Evolutionary conservation across 2,329 filamentous ascomycete genomes (phyloP).

Genomic region (Drechslerella coelobrocha): DNA sequence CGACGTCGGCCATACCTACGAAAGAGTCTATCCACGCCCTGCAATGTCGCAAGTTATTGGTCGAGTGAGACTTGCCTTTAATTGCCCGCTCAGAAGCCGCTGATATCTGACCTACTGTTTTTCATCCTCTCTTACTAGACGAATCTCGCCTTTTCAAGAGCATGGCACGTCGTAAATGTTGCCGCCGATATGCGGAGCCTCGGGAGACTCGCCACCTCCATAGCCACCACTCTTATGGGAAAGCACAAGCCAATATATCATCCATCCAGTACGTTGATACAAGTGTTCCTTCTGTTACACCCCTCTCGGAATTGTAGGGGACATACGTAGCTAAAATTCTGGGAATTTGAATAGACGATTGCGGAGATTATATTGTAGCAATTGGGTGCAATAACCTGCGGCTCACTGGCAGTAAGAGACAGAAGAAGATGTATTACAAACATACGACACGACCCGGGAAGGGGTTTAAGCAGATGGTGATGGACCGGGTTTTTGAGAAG

Average conservation of each 20-base stretch:
- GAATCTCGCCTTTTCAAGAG: constrained; percentile 90
- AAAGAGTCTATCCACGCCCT: constrained; percentile 46
- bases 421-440: constrained; percentile 93
- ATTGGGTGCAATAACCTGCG: constrained; percentile 85
- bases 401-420: constrained; percentile 88
- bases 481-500: constrained; percentile 94
- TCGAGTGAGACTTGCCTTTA: constrained; percentile 65
- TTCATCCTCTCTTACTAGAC: constrained; percentile 66
- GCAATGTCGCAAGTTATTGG: constrained; percentile 81
- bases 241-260: constrained; percentile 99
- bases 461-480: constrained; percentile 78
- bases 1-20: neutral
- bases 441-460: constrained; percentile 90
- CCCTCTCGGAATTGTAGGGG: too few species aligned
- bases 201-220: constrained; percentile 84
- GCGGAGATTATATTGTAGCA: constrained; percentile 97
- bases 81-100: constrained; percentile 23
- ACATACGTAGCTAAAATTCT: too few species aligned
- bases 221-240: constrained; percentile 89
- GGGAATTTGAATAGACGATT: constrained; percentile 68
- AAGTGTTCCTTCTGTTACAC: neutral
- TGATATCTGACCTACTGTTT: neutral
- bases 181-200: constrained; percentile 75
- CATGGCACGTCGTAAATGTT: constrained; percentile 90
- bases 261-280: constrained; percentile 69